Evolutionary conservation across 1,139 yeast species (phyloP), one percentile per base, ranked within the genome.

Genomic region (Tardiomyces depauwii): DNA sequence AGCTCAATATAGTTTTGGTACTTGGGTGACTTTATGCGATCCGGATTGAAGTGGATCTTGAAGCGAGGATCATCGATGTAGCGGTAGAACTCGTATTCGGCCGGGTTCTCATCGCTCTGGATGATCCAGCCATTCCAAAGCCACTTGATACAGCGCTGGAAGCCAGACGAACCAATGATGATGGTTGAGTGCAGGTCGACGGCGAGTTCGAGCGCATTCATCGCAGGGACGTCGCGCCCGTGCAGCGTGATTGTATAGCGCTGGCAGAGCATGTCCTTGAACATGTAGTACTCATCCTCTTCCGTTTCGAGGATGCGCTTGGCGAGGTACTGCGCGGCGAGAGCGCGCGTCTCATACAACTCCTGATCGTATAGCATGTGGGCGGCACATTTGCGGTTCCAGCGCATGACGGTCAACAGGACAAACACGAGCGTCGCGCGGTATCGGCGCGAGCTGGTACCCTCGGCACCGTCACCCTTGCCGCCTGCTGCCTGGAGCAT

Each of bases 101-200:
- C 74, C 10, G 93, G 87, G 58, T 84, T 85, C 16, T 62, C 63
- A n/a, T 78, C 75, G 39, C 83, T 76, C 63, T 86, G 95, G 42
- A 83, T 73, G 51, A 87, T 83, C 95, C 95, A 86, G 18, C 96
- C 96, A 50, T 89, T 70, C 96, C 96, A 87, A 46, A 87, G 65
- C 95, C 95, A 87, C 55, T 81, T 80, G 58, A 85, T 76, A 66
- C 95, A 85, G 48, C 95, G 68, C 63, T 87, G 95, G 62, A 78
- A 87, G 0, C 95, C 95, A 2, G 82, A 67, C 0, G 93, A 77
- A 0, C 87, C 80, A 56, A 87, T 84, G 18, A 86, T 80, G 18
- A 74, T 72, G 13, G 91, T 82, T 11, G 86, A 78, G 57, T 87
- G 95, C 76, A 80, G 77, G 60, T 87, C 95, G 25, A 85, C 89